Evolutionary conservation across 2,329 filamentous ascomycete species (phyloP).

Genomic region (Monosporascus sp.): DNA sequence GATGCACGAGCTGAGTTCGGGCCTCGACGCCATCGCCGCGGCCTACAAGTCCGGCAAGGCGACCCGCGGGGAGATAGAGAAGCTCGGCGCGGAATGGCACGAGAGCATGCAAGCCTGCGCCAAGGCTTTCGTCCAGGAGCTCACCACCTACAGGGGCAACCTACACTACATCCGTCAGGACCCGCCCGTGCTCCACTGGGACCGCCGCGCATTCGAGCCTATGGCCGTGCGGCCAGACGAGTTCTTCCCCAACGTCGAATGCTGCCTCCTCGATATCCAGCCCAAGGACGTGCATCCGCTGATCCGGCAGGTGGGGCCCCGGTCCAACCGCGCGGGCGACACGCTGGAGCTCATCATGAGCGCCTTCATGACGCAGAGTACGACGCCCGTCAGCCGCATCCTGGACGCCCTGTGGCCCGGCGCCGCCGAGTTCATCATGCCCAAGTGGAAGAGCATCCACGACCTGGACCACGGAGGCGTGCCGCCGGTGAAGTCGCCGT

Average conservation of each 20-base stretch:
- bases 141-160: conserved; percentile 46
- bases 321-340: conserved; percentile 38
- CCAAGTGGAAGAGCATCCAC: conserved; percentile 41
- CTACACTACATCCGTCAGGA: conserved; percentile 43
- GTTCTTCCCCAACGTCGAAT: conserved; percentile 57
- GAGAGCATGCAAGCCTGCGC: conserved; percentile 20
- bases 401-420: conserved; percentile 56
- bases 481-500: conserved; percentile 27
- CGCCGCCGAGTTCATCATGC: conserved; percentile 48
- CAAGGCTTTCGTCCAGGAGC: conserved; percentile 24
- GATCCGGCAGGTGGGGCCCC: conserved; percentile 40
- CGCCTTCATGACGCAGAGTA: conserved; percentile 31
- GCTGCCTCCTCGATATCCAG: conserved; percentile 61
- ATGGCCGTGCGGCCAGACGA: conserved; percentile 54
- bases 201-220: conserved; percentile 66
- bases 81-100: conserved; percentile 30
- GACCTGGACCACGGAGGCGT: conserved; percentile 44
- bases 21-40: conserved; percentile 6
- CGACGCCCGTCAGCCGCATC: conserved; percentile 32
- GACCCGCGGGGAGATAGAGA: conserved; percentile 20
- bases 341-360: conserved; percentile 48
- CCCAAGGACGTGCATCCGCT: conserved; percentile 49
- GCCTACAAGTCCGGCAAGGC: conserved; percentile 8
- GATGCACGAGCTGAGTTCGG: background rate
- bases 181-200: conserved; percentile 57